phyloP scores from a whole-genome alignment of 305 asterid species.

The Plantago lanceolata region DNA sequence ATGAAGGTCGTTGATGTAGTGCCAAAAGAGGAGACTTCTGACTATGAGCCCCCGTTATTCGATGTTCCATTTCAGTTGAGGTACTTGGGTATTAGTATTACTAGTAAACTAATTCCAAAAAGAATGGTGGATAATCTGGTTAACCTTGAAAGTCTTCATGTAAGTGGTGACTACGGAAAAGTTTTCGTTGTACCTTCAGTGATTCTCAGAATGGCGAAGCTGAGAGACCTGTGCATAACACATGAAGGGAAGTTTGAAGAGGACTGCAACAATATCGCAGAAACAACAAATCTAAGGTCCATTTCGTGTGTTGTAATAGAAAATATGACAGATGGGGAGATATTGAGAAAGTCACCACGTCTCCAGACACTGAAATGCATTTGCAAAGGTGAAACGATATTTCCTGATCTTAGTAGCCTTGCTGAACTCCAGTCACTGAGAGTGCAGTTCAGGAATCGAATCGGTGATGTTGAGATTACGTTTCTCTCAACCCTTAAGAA shows the following conservation, averaged over 20 bases:
- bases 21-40: background rate
- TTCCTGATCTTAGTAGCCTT: conserved; percentile 7
- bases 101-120: conserved; percentile 1
- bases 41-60: background rate
- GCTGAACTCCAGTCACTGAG: background rate
- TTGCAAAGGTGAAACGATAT: background rate
- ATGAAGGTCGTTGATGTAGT: conserved; percentile 22
- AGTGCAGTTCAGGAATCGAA: background rate
- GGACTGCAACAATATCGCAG: background rate
- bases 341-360: conserved; percentile 11
- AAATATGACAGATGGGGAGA: background rate
- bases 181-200: background rate
- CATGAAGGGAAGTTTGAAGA: background rate
- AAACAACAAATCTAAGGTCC: background rate
- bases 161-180: background rate
- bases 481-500: conserved; percentile 28
- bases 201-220: conserved; percentile 22
- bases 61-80: conserved; percentile 21
- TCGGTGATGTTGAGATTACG: background rate
- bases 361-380: conserved; percentile 14
- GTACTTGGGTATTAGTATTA: conserved; percentile 21
- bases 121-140: conserved; percentile 18
- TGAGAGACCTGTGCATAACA: conserved; percentile 19
- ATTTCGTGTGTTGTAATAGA: background rate
- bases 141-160: conserved; percentile 26